Percentiles rank a stretch among this genome's conserved stretches.
Conservation (phyloP, 192 early-diverging fungal species). For the Podila horticola region DNA sequence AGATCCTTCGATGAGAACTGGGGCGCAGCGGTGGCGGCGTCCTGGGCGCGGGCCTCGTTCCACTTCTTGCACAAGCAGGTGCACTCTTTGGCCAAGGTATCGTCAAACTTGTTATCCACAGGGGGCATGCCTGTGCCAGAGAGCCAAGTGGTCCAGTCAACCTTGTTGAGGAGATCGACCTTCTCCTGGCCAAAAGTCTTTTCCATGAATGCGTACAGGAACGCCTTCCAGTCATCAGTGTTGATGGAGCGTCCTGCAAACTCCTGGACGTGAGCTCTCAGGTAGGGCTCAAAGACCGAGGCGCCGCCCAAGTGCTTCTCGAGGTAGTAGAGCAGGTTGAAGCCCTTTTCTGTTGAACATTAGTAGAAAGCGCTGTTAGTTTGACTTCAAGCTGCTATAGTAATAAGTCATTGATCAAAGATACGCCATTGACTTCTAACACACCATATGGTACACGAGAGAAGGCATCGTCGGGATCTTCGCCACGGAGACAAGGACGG, state of each 20-base stretch:
- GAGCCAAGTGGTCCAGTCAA: conserved; percentile 96
- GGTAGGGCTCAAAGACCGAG: conserved; percentile 86
- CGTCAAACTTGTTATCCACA: conserved; percentile 86
- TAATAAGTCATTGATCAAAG: too few species aligned
- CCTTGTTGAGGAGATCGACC: conserved; percentile 74
- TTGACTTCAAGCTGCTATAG: too few species aligned
- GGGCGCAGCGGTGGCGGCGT: conserved; percentile 31
- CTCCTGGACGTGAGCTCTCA: conserved; percentile 80
- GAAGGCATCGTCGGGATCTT: conserved; percentile 87
- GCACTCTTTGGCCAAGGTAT: conserved; percentile 82
- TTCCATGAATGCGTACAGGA: conserved; percentile 83
- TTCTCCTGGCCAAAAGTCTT: conserved; percentile 70
- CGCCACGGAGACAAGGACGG: conserved; percentile 70
- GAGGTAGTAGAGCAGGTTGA: conserved; percentile 93
- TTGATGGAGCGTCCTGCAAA: conserved; percentile 92
- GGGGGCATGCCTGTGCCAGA: conserved; percentile 90
- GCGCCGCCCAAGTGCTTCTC: conserved; percentile 89
- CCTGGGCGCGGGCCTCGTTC: conserved; percentile 65
- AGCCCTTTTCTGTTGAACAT: conserved; percentile 86
- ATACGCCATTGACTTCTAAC: conserved; percentile 4
- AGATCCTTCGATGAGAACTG: conserved; percentile 73
- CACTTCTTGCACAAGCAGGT: conserved; percentile 82
- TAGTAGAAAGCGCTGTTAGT: neutral
- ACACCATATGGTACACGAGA: conserved; percentile 82
- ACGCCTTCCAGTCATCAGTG: conserved; percentile 88